Evolutionary conservation across 129 eudicot genomes (phyloP), one percentile per base, ranked within the genome.

Genomic region (Dittrichia graveolens): DNA sequence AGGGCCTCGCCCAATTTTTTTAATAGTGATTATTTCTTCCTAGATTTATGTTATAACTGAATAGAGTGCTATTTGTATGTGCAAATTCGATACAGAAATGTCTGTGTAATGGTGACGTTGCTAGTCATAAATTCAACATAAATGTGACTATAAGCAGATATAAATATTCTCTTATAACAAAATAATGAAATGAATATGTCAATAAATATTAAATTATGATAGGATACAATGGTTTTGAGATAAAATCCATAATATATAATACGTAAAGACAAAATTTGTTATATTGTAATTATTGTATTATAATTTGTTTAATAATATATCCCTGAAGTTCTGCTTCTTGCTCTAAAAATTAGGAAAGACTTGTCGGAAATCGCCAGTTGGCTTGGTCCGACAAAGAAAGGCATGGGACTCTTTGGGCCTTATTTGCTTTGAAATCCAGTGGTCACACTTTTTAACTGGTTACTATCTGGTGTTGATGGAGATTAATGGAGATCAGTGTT

Each of bases 241-340:
- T 35, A 48, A 67, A 14, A 67, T 67, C 55, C 40, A 7, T 49
- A 12, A 49, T 31, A 50, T 38, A 68, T 67, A 6, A 67, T 48
- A 67, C 34, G 10, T 35, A 38, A 38, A 50, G n/a, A 66, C 24
- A 49, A 38, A 35, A 67, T 34, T 9, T 50, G 49, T 6, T n/a
- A 13, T 49, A 8, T 48, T 9, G 70, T 44, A 44, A 34, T 61
- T 61, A 39, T 40, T 13, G 56, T 24, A 56, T 24, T 13, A 14
- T 34, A 59, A 3, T 34, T 59, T 59, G 43, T 59, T 13, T 59
- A 3, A 24, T 24, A 24, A 24, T 24, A 24, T n/a, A n/a, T n/a
- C n/a, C n/a, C n/a, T n/a, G n/a, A n/a, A n/a, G n/a, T n/a, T n/a
- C n/a, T n/a, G n/a, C n/a, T n/a, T n/a, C n/a, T n/a, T n/a, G n/a